Evolutionary conservation across 176 grass and related monocot species (phyloP), one percentile per base, ranked within the genome.

Genomic region (Coix lacrymajobi): DNA sequence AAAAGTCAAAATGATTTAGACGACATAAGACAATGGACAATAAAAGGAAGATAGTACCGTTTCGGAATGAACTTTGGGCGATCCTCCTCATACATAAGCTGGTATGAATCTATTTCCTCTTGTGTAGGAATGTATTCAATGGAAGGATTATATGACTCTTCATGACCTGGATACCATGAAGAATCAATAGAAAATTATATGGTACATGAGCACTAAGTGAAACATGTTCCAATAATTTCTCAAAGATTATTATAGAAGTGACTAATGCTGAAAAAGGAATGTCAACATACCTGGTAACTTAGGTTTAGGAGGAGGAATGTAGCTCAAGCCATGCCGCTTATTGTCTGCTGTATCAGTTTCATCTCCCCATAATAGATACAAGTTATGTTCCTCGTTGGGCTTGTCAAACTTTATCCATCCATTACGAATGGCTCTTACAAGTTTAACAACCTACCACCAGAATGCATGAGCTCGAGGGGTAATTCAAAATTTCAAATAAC

Each of bases 81-180:
- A 80, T 99, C 97, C 85, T 99, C 97, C 81, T 99, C 93, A 17
- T 80, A 96, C 97, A 99, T 96, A 73, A 96, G 85, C 83, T 96
- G 93, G 75, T 99, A 99, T 0, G 91, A 88, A 77, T 95, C 92
- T 71, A 96, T 94, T 85, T 99, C 97, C 83, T 99, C 93, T 96
- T 90, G 89, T 20, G 97, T 99, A 79, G 97, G 97, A 80, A 99
- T 83, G 71, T 90, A 99, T 86, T 99, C 97, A 26, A 96, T 49
- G 39, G 97, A 96, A 87, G 97, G 93, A 87, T 99, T 99, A 73
- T 99, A 99, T 14, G 93, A 96, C 80, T 96, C 97, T 92, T 99
- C 97, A 81, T 99, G 97, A 64, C 97, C 97, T 99, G 65, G 75
- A 94, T 73, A 76, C 65, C 66, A 90, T 74, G 32, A 38, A 82